phyloP scores from a whole-genome alignment of 179 eudicot genomes.

The Beta lomatogona region DNA sequence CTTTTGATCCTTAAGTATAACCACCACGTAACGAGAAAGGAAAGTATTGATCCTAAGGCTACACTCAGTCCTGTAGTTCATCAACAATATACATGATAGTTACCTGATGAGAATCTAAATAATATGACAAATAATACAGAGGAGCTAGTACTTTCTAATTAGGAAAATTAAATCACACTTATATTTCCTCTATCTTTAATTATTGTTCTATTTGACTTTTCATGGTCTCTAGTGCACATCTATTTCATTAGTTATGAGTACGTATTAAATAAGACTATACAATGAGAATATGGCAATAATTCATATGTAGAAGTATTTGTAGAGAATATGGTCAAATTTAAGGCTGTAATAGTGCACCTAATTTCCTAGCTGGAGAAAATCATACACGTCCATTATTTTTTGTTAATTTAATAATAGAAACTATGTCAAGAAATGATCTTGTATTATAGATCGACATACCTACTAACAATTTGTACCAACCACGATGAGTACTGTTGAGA shows the following conservation, averaged over 20 bases:
- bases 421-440: no score
- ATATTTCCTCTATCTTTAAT: background rate
- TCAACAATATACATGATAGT: background rate
- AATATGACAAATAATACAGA: background rate
- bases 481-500: background rate
- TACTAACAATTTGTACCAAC: conserved; percentile 5
- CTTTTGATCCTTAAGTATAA: conserved; percentile 19
- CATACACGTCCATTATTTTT: no score
- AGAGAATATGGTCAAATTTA: no score
- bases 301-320: no score
- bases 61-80: conserved; percentile 14
- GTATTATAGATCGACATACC: background rate
- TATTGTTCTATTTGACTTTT: no score
- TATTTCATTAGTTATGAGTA: no score
- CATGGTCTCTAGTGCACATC: no score
- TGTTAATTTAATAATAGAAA: no score
- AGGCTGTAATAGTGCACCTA: no score
- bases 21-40: background rate
- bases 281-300: no score
- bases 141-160: background rate
- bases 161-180: background rate
- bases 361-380: no score
- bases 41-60: conserved; percentile 7
- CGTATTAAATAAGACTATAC: no score
- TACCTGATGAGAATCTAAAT: background rate